Conservation (phyloP, 83 land plant species). For the Picea mariana region DNA sequence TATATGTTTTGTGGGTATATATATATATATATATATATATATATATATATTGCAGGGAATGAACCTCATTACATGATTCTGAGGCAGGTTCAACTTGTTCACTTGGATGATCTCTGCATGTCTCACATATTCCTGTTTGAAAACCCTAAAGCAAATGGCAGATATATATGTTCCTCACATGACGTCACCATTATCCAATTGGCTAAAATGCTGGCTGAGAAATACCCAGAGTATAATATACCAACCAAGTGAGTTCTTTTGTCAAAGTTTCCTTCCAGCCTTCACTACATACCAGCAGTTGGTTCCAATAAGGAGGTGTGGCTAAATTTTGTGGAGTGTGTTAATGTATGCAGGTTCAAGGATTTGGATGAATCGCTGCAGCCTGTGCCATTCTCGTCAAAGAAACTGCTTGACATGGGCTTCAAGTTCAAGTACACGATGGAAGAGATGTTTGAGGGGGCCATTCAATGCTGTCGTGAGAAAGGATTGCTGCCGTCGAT, state of each 20-base stretch:
- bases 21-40: too few species aligned
- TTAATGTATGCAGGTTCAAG: conserved; percentile 23
- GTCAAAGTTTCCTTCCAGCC: too few species aligned
- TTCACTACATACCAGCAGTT: too few species aligned
- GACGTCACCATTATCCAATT: conserved; percentile 14
- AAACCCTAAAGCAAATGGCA: conserved; percentile 16
- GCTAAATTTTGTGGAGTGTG: too few species aligned
- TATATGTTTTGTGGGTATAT: conserved; percentile 1
- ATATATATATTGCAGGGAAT: background rate
- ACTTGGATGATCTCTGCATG: conserved; percentile 17
- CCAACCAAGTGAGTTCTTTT: conserved; percentile 22
- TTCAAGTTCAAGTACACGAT: conserved; percentile 30
- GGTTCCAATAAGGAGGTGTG: too few species aligned
- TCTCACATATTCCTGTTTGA: conserved; percentile 12
- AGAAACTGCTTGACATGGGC: conserved; percentile 31
- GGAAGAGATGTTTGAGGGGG: conserved; percentile 31
- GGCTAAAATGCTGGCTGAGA: conserved; percentile 15
- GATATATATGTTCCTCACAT: conserved; percentile 19
- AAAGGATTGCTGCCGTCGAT: conserved; percentile 17
- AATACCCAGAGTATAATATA: conserved; percentile 27
- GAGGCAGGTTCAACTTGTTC: conserved; percentile 17
- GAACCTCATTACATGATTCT: conserved; percentile 17
- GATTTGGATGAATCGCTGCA: conserved; percentile 27
- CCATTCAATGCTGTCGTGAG: conserved; percentile 30
- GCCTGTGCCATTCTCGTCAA: conserved; percentile 17